These are phyloP conservation scores for Leccinum fibrillosum DNA, from an alignment of 768 basidiomycete species.

Conservation along the genomic window DNA sequence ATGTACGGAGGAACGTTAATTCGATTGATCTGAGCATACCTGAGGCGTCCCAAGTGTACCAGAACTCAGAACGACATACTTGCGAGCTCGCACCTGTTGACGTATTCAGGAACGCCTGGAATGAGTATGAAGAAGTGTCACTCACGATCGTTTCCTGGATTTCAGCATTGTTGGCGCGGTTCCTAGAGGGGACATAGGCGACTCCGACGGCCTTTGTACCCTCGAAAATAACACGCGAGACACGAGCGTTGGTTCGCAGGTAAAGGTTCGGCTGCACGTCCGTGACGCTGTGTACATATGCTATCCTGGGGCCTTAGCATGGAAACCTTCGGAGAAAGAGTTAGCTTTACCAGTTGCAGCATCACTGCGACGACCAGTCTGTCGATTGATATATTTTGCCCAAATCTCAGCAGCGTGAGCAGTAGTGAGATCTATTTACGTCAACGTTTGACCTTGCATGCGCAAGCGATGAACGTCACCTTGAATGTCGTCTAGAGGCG, in stretches of 20 bases:
- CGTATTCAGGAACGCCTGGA: background rate
- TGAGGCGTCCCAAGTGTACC: slow-evolving; percentile 70
- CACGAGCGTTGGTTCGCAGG: slow-evolving; percentile 64
- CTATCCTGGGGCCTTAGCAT: slow-evolving; percentile 25
- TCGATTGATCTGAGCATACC: slow-evolving; percentile 11
- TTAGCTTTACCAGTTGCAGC: slow-evolving; percentile 55
- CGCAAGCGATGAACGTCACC: slow-evolving; percentile 25
- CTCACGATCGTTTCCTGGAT: slow-evolving; percentile 55
- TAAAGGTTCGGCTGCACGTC: slow-evolving; percentile 65
- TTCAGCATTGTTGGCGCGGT: slow-evolving; percentile 50
- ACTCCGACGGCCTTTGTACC: slow-evolving; percentile 70
- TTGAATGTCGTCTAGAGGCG: slow-evolving; percentile 56
- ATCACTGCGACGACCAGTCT: slow-evolving; percentile 69
- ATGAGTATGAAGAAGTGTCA: background rate
- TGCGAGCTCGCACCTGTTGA: slow-evolving; percentile 49
- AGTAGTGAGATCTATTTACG: slow-evolving; percentile 47
- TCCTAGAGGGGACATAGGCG: slow-evolving; percentile 62
- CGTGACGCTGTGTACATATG: slow-evolving; percentile 70
- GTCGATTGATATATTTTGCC: slow-evolving; percentile 76
- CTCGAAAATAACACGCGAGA: slow-evolving; percentile 68
- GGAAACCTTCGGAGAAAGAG: background rate
- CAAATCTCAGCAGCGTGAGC: slow-evolving; percentile 66
- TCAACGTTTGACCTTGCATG: background rate
- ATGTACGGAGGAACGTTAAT: background rate
- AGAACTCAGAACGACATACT: slow-evolving; percentile 61